Evolutionary conservation across 768 basidiomycete genomes (phyloP).

Genomic region (Lentinula sp.): DNA sequence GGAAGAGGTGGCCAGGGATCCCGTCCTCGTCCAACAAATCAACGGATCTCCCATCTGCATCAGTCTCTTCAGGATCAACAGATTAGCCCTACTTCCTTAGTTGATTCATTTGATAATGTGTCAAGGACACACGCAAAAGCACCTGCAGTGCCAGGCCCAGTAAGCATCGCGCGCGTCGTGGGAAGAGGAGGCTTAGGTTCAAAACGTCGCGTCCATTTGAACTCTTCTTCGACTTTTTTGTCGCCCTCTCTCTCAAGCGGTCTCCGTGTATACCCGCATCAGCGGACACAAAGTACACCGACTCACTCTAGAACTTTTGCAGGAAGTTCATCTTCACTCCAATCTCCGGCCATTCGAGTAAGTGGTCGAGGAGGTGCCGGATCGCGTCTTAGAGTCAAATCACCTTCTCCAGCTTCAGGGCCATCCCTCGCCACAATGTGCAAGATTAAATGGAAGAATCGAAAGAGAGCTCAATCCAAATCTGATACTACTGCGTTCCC

Average conservation of each 20-base stretch:
- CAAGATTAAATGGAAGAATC: background rate
- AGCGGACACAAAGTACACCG: background rate
- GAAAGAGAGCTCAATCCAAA: background rate
- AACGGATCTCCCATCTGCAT: background rate
- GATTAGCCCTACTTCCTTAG: background rate
- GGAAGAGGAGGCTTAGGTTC: slow-evolving; percentile 5
- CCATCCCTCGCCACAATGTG: background rate
- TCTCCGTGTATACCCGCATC: background rate
- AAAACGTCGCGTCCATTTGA: background rate
- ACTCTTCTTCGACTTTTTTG: background rate
- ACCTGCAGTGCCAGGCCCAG: background rate
- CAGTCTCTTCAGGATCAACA: background rate
- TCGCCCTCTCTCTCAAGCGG: background rate
- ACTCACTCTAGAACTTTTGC: background rate
- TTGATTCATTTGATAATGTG: background rate
- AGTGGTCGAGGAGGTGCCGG: slow-evolving; percentile 2
- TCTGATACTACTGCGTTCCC: background rate
- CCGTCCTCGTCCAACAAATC: background rate
- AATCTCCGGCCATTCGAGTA: background rate
- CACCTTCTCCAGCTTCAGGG: background rate
- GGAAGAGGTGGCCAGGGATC: slow-evolving; percentile 4
- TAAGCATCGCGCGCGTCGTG: slow-evolving; percentile 1
- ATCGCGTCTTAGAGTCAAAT: background rate
- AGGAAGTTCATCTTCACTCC: background rate
- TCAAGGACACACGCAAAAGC: background rate